A percentile compares a stretch with the other conserved stretches of the same genome.
Conservation (phyloP, 2,329 filamentous ascomycete species). For the Zarea fungicola region DNA sequence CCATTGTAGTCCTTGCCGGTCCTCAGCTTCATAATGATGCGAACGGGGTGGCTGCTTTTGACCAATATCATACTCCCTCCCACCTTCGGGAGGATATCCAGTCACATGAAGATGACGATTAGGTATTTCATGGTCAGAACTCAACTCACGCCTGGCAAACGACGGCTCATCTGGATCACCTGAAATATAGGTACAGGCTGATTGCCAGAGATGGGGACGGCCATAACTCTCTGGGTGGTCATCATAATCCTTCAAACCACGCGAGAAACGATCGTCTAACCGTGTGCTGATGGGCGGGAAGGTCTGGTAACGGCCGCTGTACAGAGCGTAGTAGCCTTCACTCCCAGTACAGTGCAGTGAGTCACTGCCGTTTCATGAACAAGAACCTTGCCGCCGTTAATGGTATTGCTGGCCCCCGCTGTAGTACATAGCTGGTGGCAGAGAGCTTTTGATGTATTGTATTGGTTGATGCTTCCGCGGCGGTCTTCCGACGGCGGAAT, state of each 20-base stretch:
- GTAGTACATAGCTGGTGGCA: slow-evolving; percentile 5
- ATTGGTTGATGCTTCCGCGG: slow-evolving; percentile 8
- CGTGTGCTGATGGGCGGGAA: slow-evolving; percentile 23
- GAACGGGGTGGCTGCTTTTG: too few relatives aligned
- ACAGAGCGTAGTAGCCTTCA: neutral
- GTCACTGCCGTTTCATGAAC: slow-evolving; percentile 4
- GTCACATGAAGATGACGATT: too few relatives aligned
- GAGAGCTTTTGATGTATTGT: neutral
- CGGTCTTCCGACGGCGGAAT: slow-evolving; percentile 20
- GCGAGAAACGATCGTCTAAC: slow-evolving; percentile 11
- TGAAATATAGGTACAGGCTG: too few relatives aligned
- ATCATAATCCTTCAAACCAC: neutral
- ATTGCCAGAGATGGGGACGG: slow-evolving; percentile 8
- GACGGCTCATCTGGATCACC: too few relatives aligned
- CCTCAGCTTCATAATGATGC: too few relatives aligned
- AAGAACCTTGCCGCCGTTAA: neutral
- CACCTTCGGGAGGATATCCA: too few relatives aligned
- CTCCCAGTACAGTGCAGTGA: slow-evolving; percentile 8
- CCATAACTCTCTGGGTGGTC: neutral
- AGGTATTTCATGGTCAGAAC: too few relatives aligned
- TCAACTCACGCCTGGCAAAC: too few relatives aligned
- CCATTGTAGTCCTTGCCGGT: too few relatives aligned
- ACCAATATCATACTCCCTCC: too few relatives aligned
- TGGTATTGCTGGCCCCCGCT: neutral
- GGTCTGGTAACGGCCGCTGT: slow-evolving; percentile 7